Base-by-base conservation (phyloP, 2,329 filamentous ascomycete species). In the Pestalotiopsis sp. region DNA sequence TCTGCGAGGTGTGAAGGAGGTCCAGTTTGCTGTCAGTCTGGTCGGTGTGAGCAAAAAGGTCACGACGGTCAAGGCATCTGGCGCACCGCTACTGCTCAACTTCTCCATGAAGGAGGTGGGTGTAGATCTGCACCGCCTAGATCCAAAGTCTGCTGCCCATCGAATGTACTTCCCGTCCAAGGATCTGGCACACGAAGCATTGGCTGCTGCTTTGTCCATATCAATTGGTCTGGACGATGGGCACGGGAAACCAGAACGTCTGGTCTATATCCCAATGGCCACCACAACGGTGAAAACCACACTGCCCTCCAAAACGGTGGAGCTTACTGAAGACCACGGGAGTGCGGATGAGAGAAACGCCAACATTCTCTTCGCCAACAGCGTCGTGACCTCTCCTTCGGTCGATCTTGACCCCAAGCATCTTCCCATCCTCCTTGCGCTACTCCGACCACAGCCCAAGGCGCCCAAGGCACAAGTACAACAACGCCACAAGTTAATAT, bases 151-250 rank as follows among this genome's bases (percentile, higher is more conserved):
- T 17, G 94, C 96, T 0, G 94, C 95, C 0, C 96, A 99, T 84
- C 91, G 96, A 71, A 99, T 98, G 96, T 98, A 99, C 81, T 99
- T 99, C 77, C 93, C 95, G 2, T 90, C 92, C 25, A 92, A 94
- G 71, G 96, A 98, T 77, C 91, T 98, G 75, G 96, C 96, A 13
- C 96, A 99, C 79, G 95, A 99, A 84, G 96, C 95, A 12, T 86
- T 99, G 45, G 88, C 96, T 25, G 96, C 95, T 20, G 96, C 95
- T 3, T 90, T 99, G 56, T 97, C 96, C 0, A 93, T 99, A 68
- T 95, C 95, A 0, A 87, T 98, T 68, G 96, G 94, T 52, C 86
- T 99, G 45, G 95, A 98, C 76, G 94, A 98, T 78, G 94, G 94
- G n/a, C 89, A 91, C 36, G 93, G 92, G 9, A 92, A 93, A 74